Percentiles rank a stretch among this genome's conserved stretches.
Evolutionary conservation across 2,329 filamentous ascomycete species (phyloP).

Genomic region (Colletotrichum liaoningense): DNA sequence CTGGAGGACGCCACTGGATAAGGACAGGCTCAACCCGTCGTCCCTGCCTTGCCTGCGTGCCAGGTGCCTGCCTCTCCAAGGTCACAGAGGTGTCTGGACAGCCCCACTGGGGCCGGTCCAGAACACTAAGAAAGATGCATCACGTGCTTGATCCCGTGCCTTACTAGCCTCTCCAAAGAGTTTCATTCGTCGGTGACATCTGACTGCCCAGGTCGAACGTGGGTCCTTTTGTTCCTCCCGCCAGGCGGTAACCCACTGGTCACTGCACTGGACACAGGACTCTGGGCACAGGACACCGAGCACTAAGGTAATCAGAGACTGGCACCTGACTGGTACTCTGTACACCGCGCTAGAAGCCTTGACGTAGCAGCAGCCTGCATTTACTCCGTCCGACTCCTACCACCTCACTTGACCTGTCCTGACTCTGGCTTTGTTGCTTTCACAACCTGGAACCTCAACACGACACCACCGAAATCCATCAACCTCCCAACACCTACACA

Average conservation of each 20-base stretch:
- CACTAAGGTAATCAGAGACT: slow-evolving; percentile 10
- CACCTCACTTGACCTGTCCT: slow-evolving; percentile 32
- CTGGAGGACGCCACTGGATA: not conserved
- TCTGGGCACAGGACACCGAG: slow-evolving; percentile 19
- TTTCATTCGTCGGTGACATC: slow-evolving; percentile 32
- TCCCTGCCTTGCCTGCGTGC: no score
- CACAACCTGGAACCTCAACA: slow-evolving; percentile 35
- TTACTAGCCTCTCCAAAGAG: not conserved
- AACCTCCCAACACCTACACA: slow-evolving; percentile 20
- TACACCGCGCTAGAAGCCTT: slow-evolving; percentile 30
- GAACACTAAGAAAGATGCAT: not conserved
- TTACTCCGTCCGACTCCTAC: slow-evolving; percentile 31
- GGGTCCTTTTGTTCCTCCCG: slow-evolving; percentile 25
- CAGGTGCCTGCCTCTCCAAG: not conserved
- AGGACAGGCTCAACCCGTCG: not conserved
- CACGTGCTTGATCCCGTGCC: slow-evolving; percentile 14
- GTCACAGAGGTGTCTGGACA: not conserved
- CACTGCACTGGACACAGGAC: slow-evolving; percentile 13
- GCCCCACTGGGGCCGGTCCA: slow-evolving; percentile 13
- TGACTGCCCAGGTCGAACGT: slow-evolving; percentile 4
- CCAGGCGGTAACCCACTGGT: slow-evolving; percentile 1
- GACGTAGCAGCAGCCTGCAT: slow-evolving; percentile 36
- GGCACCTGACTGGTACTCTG: not conserved
- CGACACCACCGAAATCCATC: slow-evolving; percentile 33
- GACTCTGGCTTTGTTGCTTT: slow-evolving; percentile 30